These are phyloP conservation scores for Stephanocyclus meneghinianus DNA, from an alignment of 352 stramenopile genomes.

Conservation along the genomic window DNA sequence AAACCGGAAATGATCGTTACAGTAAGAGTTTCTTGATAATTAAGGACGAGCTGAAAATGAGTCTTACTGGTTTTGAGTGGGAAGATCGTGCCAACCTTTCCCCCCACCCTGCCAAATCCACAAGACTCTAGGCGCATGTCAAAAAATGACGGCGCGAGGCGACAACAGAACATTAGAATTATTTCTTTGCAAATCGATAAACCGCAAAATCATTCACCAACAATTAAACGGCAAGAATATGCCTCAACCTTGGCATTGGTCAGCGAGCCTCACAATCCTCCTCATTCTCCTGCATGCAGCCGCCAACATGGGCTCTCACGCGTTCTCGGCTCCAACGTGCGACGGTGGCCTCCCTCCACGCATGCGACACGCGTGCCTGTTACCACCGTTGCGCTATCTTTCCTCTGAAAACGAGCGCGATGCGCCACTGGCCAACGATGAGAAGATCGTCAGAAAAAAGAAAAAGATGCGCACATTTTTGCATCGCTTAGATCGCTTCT, in stretches of 20 bases:
- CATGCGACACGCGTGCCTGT: not conserved
- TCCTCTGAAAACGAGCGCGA: constrained; percentile 2
- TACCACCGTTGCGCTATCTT: constrained; percentile 3
- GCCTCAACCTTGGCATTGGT: not conserved
- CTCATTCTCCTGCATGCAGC: not conserved
- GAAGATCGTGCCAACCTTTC: not conserved
- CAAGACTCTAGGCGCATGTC: not conserved
- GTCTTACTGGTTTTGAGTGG: not conserved
- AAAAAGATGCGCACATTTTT: constrained; percentile 28
- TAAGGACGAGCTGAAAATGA: not conserved
- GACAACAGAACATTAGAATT: not conserved
- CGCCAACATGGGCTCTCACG: not conserved
- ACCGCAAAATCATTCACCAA: not conserved
- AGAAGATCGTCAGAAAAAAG: not conserved
- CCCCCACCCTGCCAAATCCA: not conserved
- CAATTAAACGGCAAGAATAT: not conserved
- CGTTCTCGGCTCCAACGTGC: not conserved
- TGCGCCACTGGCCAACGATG: not conserved
- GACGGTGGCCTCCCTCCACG: not conserved
- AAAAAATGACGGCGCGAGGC: not conserved
- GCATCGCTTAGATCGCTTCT: constrained; percentile 42
- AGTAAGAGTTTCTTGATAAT: too few relatives aligned
- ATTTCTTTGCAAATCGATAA: not conserved
- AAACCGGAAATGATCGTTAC: too few relatives aligned
- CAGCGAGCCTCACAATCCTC: not conserved